Percentiles rank a stretch among this genome's conserved stretches.
Evolutionary conservation across 345 rosid species (phyloP).

Genomic region (Rhodomyrtus tomentosa): DNA sequence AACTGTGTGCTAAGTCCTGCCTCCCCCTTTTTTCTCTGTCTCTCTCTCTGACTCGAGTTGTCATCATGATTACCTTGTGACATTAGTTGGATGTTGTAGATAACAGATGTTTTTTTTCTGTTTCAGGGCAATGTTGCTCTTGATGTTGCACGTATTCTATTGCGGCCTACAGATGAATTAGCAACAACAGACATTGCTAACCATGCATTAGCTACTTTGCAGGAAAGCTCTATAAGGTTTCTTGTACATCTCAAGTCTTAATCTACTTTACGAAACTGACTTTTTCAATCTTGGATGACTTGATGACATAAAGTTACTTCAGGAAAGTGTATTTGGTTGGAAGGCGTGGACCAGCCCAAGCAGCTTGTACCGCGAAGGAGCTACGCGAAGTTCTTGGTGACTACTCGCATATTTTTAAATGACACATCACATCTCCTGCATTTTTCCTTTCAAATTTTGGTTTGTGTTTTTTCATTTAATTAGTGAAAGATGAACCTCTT

Average conservation of each 20-base stretch:
- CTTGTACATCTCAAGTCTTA: neutral
- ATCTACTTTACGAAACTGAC: neutral
- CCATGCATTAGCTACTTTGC: conserved; percentile 66
- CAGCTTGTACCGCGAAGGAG: conserved; percentile 96
- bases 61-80: neutral
- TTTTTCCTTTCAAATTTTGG: neutral
- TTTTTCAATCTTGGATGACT: neutral
- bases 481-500: neutral
- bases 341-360: conserved; percentile 95
- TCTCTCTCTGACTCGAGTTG: neutral
- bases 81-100: neutral
- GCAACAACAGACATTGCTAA: conserved; percentile 77
- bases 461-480: neutral
- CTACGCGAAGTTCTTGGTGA: conserved; percentile 87
- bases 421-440: neutral
- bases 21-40: neutral
- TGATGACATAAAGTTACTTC: conserved; percentile 4
- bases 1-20: neutral
- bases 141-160: conserved; percentile 80
- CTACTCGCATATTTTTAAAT: neutral
- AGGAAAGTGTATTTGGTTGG: conserved; percentile 88
- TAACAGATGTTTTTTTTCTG: neutral
- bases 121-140: conserved; percentile 96
- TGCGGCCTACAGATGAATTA: conserved; percentile 62
- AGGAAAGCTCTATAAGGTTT: conserved; percentile 73